Evolutionary conservation across 345 rosid species (phyloP), one percentile per base, ranked within the genome.

Genomic region (Microcos paniculata): DNA sequence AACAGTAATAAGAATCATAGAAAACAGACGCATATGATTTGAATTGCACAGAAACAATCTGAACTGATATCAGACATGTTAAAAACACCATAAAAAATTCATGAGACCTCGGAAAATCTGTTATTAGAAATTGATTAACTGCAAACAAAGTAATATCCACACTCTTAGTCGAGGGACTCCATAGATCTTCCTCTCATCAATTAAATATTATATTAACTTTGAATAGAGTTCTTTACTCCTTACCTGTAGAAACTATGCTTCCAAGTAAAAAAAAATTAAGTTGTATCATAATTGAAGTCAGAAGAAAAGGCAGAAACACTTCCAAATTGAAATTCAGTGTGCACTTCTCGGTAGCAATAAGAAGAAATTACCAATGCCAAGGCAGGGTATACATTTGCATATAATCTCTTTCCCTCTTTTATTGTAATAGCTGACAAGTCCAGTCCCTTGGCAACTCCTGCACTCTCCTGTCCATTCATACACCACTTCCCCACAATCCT

Each of bases 391-490:
- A 74, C 98, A 95, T 80, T 92, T 95, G 96, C 99, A 91, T 71
- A 83, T 82, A 63, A 71, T 89, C 85, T 95, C 94, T 80, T 86
- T 90, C 66, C 98, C 98, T 79, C 87, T 91, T 84, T 90, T 93
- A 84, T 84, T 93, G 78, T 86, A 88, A 78, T 90, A 93, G 89
- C 94, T 90, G 72, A 88, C 97, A 61, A 82, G 76, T 81, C 98
- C 99, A 8, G 94, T 82, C 42, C 98, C 99, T 84, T 95, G 96
- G 79, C 98, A 95, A 82, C 97, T 90, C 81, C 87, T 79, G 78
- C 99, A 95, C 84, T 88, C 85, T 8, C 99, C 99, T 70, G 97
- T 95, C 99, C 99, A 93, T 81, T 95, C 99, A 81, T 89, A 95
- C 53, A 95, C 98, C 84, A 93, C 93, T 82, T 85, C 92, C 73